Conservation (phyloP, 192 early-diverging fungal genomes). For the Mycoemilia scoparia region DNA sequence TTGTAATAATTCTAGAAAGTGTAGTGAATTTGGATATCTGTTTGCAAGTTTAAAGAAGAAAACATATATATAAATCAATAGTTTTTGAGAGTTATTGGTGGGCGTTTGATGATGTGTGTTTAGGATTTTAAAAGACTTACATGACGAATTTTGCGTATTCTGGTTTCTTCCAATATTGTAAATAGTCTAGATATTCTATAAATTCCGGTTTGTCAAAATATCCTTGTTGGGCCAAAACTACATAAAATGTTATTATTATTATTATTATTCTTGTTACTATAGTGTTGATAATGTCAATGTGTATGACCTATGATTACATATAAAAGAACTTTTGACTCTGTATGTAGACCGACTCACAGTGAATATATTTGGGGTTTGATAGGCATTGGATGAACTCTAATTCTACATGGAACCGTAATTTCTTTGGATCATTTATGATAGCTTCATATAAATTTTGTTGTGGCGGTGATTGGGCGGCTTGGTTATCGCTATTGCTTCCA, state of each 20-base stretch:
- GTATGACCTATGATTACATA: conserved; percentile 12
- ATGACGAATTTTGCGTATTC: conserved; percentile 82
- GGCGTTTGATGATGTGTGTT: background rate
- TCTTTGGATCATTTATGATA: conserved; percentile 8
- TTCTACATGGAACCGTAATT: conserved; percentile 69
- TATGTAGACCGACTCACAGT: conserved; percentile 31
- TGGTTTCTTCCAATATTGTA: conserved; percentile 75
- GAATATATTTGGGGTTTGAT: conserved; percentile 85
- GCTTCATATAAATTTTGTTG: no score
- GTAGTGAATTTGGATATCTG: conserved; percentile 76
- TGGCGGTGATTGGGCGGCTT: no score
- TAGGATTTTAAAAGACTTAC: no score
- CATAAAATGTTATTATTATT: no score
- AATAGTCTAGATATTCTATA: conserved; percentile 76
- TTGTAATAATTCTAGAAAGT: conserved; percentile 75
- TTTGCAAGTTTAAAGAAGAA: background rate
- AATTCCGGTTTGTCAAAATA: conserved; percentile 73
- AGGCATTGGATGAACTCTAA: conserved; percentile 92
- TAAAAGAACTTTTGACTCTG: background rate
- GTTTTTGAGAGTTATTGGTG: background rate
- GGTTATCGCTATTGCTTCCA: no score
- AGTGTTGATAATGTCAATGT: no score
- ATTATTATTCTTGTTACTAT: no score
- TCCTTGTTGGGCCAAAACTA: conserved; percentile 74
- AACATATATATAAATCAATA: no score